These are phyloP conservation scores for Apophysomyces ossiformis DNA, from an alignment of 371 early-diverging fungal species.

Conservation along the genomic window DNA sequence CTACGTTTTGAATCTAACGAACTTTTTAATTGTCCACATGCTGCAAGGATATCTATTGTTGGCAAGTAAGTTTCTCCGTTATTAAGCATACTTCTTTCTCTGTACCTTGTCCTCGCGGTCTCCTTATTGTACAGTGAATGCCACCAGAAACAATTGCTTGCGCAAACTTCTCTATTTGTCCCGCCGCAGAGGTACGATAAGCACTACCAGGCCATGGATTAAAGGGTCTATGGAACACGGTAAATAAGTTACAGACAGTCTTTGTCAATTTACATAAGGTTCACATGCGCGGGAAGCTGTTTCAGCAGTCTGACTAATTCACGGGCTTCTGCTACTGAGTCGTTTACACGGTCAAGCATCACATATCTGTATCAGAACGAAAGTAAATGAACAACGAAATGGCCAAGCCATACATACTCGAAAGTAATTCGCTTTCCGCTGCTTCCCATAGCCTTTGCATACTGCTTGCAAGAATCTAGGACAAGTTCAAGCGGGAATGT, in stretches of 20 bases:
- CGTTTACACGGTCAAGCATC: conserved; percentile 85
- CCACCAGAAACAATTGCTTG: conserved; percentile 50
- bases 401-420: conserved; percentile 50
- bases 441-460: conserved; percentile 55
- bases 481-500: conserved; percentile 74
- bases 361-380: conserved; percentile 61
- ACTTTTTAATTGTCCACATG: conserved; percentile 76
- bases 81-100: conserved; percentile 13
- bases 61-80: conserved; percentile 4
- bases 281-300: conserved; percentile 80
- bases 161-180: conserved; percentile 58
- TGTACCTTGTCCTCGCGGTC: conserved; percentile 61
- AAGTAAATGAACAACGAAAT: too few relatives aligned
- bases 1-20: conserved; percentile 17
- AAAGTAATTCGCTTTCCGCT: conserved; percentile 70
- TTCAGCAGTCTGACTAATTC: conserved; percentile 65
- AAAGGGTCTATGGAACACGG: conserved; percentile 59
- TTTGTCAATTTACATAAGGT: conserved; percentile 67
- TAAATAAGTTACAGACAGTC: not conserved
- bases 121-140: conserved; percentile 58
- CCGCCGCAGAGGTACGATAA: conserved; percentile 57
- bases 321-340: conserved; percentile 70
- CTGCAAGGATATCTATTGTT: conserved; percentile 71
- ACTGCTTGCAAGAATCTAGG: conserved; percentile 73
- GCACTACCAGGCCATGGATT: conserved; percentile 81